Evolutionary conservation across 2,329 filamentous ascomycete species (phyloP), one percentile per base, ranked within the genome.

Genomic region (Corynespora cassiicola): DNA sequence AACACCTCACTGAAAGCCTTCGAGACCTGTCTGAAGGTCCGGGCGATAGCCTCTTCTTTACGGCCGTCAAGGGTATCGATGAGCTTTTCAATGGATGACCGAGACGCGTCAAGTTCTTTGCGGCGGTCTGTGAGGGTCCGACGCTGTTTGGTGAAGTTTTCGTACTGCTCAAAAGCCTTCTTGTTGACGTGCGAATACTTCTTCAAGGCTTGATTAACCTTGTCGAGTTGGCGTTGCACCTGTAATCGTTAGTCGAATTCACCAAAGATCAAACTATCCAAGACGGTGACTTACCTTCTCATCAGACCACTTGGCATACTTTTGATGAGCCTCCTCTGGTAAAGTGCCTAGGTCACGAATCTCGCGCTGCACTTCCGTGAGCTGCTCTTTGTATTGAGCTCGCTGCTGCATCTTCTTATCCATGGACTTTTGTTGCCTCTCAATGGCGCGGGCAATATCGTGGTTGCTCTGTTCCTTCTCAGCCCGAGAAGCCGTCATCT

Each of bases 121-220:
- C 92, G 84, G 53, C 94, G 87, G 61, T 88, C 87, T 32, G 88
- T 87, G 12, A 99, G 78, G 15, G 87, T 86, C 47, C 96, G 91
- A 40, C 95, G 87, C 70, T 96, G 90, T 33, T 85, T 87, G 6
- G 92, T 96, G 67, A 97, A 99, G 72, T 86, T 95, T 73, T 92
- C 95, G 75, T 97, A 99, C 68, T 99, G 94, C 71, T 99, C 95
- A 64, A 97, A 96, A 0, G 94, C 94, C 73, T 99, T 97, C 75
- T 97, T 99, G 80, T 99, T 99, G 73, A 99, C 91, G 60, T 96
- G 90, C 38, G 90, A 90, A 73, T 94, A 97, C 66, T 96, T 96
- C 74, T 97, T 97, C 37, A 97, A 77, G 0, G 88, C 85, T 56
- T 96, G 89, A 49, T 95, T 95, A 60, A 92, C 90, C 61, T 91